Evolutionary conservation across 768 basidiomycete species (phyloP), one percentile per base, ranked within the genome.

Genomic region (Termitomyces sp.): DNA sequence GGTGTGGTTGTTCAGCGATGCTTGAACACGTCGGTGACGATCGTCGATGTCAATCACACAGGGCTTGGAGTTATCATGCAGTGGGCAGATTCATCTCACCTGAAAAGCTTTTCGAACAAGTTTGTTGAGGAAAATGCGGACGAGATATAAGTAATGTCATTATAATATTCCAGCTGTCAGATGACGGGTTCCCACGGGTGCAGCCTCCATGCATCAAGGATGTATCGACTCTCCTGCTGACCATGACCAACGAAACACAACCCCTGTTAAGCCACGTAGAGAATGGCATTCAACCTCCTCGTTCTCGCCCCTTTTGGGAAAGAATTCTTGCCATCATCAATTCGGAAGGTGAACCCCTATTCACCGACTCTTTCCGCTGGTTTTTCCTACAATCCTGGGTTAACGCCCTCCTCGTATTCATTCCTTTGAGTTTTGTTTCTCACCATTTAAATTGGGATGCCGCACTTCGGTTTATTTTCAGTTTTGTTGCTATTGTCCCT

Each of bases 401-500:
- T 65, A 95, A 94, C 67, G 46, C 92, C 50, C 75, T 94, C 54
- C 83, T 95, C 53, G 69, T 94, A 50, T 89, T 90, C 59, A 82
- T 94, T 9, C 94, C 94, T 28, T 73, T 95, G 62, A 83, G 84
- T 62, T 70, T 84, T 45, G 58, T 85, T 10, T 77, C 90, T 24
- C 83, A 91, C 70, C 76, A 82, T 63, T 67, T 83, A 18, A 65
- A 82, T 64, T 92, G 88, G 88, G 91, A 92, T 77, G 86, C 85
- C 31, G 84, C 81, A 18, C 71, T 86, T n/a, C 82, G 86, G 13
- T 92, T 92, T 63, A 70, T 70, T 7, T 88, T 90, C 70, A 86
- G 85, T 61, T 93, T 94, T 68, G 63, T 92, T 44, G 89, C 92
- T 12, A 92, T 94, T 64, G 76, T 94, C 55, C 94, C 94, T 28